A percentile compares a stretch with the other conserved stretches of the same genome.
Conservation (phyloP, 129 eudicot species). For the Calendula officinalis region DNA sequence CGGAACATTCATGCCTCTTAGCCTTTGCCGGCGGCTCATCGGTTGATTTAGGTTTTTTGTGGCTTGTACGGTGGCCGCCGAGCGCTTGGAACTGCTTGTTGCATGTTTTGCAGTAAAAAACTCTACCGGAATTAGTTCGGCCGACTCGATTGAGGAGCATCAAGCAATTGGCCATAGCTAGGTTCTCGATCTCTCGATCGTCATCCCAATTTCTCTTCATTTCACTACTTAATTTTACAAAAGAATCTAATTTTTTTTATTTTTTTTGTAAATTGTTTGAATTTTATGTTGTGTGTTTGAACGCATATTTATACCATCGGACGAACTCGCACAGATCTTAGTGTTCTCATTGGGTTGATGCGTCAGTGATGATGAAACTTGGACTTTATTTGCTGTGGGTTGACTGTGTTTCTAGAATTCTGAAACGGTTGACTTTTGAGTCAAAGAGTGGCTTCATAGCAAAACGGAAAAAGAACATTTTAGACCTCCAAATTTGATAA, state of each 20-base stretch:
- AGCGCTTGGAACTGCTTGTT: conserved; percentile 49
- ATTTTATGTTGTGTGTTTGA: conserved; percentile 9
- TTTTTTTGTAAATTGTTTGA: background rate
- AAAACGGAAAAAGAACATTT: background rate
- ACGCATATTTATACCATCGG: conserved; percentile 9
- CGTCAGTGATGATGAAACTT: conserved; percentile 29
- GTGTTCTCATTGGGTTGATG: conserved; percentile 12
- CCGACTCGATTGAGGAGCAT: conserved; percentile 40
- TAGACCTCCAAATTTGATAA: background rate
- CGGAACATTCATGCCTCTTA: conserved; percentile 45
- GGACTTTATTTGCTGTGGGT: conserved; percentile 3
- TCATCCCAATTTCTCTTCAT: conserved; percentile 36
- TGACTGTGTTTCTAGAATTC: conserved; percentile 35
- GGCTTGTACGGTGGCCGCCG: conserved; percentile 69
- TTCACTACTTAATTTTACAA: background rate
- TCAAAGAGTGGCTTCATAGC: conserved; percentile 9
- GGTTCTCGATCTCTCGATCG: conserved; percentile 40
- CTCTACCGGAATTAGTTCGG: conserved; percentile 10
- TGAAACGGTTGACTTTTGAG: conserved; percentile 20
- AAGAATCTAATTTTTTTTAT: background rate
- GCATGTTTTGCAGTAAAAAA: conserved; percentile 46
- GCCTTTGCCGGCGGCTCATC: conserved; percentile 20
- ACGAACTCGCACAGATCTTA: background rate
- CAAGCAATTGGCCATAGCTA: conserved; percentile 55
- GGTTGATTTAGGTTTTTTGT: conserved; percentile 30